phyloP scores from a whole-genome alignment of 352 stramenopile genomes.

The Globisporangium spinosum region DNA sequence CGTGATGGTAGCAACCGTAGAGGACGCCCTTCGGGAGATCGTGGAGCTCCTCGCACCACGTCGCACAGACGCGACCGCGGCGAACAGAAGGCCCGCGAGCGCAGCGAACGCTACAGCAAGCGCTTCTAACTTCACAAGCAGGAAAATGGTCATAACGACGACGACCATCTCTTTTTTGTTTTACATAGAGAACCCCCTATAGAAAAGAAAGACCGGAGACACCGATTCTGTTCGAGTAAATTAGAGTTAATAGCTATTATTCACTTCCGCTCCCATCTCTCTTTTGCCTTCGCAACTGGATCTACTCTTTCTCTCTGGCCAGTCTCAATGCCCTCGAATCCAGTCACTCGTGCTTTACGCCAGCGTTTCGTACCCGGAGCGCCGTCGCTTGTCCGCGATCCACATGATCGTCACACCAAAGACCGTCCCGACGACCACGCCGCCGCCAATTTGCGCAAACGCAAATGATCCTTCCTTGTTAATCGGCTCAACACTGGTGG shows the following conservation, averaged over 20 bases:
- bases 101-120: conserved; percentile 17
- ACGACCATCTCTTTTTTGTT: neutral
- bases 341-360: neutral
- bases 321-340: neutral
- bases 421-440: conserved; percentile 27
- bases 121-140: conserved; percentile 10
- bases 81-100: conserved; percentile 16
- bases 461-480: neutral
- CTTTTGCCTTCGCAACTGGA: neutral
- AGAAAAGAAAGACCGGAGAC: no score
- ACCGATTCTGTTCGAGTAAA: no score
- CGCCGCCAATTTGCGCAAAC: conserved; percentile 22
- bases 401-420: conserved; percentile 30
- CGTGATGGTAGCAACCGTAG: neutral
- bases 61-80: conserved; percentile 18
- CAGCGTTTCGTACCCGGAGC: conserved; percentile 33
- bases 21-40: conserved; percentile 2
- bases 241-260: neutral
- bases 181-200: neutral
- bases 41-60: neutral
- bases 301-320: neutral
- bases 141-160: neutral
- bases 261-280: neutral
- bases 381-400: conserved; percentile 29
- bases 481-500: neutral